Evolutionary conservation across 352 stramenopile genomes (phyloP).

Genomic region (Blastocystis sp.): DNA sequence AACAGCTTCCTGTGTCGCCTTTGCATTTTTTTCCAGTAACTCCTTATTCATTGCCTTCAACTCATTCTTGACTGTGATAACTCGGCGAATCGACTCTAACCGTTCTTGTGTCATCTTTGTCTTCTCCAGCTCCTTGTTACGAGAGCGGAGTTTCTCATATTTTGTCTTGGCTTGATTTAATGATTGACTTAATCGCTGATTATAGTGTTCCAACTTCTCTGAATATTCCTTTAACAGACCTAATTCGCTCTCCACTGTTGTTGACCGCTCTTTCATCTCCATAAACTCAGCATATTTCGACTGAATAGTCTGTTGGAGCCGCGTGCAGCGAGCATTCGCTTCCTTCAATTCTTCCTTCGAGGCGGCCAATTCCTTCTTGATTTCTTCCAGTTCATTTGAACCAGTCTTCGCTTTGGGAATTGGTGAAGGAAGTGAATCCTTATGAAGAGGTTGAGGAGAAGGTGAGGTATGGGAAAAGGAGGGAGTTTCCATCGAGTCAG

Average conservation of each 20-base stretch:
- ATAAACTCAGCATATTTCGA: conserved; percentile 62
- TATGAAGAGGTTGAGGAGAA: neutral
- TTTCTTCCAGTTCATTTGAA: neutral
- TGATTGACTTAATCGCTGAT: neutral
- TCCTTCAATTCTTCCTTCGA: neutral
- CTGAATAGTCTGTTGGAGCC: conserved; percentile 33
- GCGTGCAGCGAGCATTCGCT: neutral
- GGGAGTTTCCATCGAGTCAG: neutral
- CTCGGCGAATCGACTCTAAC: neutral
- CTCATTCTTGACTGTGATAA: conserved; percentile 1
- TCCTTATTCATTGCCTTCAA: conserved; percentile 17
- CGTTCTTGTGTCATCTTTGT: conserved; percentile 35
- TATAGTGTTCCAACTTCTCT: neutral
- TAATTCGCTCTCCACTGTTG: neutral
- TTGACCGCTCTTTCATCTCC: conserved; percentile 19
- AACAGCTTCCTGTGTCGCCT: neutral
- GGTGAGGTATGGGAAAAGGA: neutral
- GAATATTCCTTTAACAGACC: neutral
- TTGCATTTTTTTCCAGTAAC: neutral
- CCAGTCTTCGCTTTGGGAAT: too few relatives aligned
- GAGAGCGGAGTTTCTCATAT: neutral
- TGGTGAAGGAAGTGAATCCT: neutral
- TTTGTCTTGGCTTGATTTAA: neutral
- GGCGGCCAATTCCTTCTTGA: neutral
- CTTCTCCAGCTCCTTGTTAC: conserved; percentile 46